Evolutionary conservation across 768 basidiomycete genomes (phyloP).

Genomic region (Russula virescens): DNA sequence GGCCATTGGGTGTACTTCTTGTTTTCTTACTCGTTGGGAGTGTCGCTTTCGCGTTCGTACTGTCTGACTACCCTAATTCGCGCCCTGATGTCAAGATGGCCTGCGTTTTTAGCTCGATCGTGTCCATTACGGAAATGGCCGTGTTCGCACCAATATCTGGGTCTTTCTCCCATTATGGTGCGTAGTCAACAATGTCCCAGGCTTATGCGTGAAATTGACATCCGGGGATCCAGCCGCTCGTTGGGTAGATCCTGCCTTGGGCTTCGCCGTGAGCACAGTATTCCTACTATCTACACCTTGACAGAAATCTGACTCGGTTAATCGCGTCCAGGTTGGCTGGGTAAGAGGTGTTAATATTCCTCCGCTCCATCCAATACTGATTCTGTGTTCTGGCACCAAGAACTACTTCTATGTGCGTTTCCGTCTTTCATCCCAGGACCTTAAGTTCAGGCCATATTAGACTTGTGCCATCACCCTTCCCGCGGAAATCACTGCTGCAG

Average conservation of each 20-base stretch:
- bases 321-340: slow-evolving; percentile 21
- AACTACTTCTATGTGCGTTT: slow-evolving; percentile 23
- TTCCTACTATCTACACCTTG: neutral
- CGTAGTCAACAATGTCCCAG: neutral
- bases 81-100: neutral
- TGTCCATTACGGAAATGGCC: slow-evolving; percentile 31
- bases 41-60: slow-evolving; percentile 30
- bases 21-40: slow-evolving; percentile 29
- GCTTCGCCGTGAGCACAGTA: slow-evolving; percentile 29
- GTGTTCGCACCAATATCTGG: slow-evolving; percentile 30
- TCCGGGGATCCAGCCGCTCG: slow-evolving; percentile 27
- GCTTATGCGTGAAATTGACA: neutral
- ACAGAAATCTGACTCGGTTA: neutral
- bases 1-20: slow-evolving; percentile 30
- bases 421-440: neutral
- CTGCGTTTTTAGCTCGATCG: slow-evolving; percentile 26
- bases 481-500: slow-evolving; percentile 23
- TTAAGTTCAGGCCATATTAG: slow-evolving; percentile 2
- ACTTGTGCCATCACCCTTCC: slow-evolving; percentile 22
- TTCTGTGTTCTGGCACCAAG: neutral
- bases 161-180: slow-evolving; percentile 29
- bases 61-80: neutral
- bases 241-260: slow-evolving; percentile 32
- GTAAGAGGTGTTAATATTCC: slow-evolving; percentile 2
- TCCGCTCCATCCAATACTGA: neutral